Evolutionary conservation across 305 asterid genomes (phyloP).

Genomic region (Striga hermonthica): DNA sequence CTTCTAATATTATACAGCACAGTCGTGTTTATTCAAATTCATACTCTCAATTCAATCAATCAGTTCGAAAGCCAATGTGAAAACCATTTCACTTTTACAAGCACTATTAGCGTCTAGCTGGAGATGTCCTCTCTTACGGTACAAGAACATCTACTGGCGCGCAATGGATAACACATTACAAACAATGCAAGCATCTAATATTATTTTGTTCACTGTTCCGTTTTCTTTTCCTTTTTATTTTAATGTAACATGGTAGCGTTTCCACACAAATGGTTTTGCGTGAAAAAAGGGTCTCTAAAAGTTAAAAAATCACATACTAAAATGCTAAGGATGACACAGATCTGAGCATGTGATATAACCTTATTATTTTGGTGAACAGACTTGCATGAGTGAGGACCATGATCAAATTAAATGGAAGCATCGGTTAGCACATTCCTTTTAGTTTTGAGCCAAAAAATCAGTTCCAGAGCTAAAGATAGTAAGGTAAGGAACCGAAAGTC

Average conservation of each 20-base stretch:
- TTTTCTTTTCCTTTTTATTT: no score
- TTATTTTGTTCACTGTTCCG: background rate
- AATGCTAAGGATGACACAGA: background rate
- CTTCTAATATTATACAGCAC: no score
- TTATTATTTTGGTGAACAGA: background rate
- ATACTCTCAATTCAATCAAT: background rate
- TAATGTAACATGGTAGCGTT: no score
- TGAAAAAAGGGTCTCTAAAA: no score
- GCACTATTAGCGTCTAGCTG: background rate
- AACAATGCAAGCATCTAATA: background rate
- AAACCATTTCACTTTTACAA: slow-evolving; percentile 7
- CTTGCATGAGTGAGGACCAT: no score
- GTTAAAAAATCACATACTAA: no score
- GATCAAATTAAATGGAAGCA: no score
- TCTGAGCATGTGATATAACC: background rate
- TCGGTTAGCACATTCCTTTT: no score
- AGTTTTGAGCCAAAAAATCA: no score
- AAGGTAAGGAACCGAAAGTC: no score
- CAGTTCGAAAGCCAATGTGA: background rate
- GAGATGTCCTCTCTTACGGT: background rate
- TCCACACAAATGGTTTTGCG: background rate
- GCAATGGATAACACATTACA: slow-evolving; percentile 7
- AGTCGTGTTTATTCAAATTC: background rate
- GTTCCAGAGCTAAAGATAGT: no score
- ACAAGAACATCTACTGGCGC: background rate